These are phyloP conservation scores for Chaetomium sp. DNA, from an alignment of 2,329 filamentous ascomycete genomes.

Conservation along the genomic window DNA sequence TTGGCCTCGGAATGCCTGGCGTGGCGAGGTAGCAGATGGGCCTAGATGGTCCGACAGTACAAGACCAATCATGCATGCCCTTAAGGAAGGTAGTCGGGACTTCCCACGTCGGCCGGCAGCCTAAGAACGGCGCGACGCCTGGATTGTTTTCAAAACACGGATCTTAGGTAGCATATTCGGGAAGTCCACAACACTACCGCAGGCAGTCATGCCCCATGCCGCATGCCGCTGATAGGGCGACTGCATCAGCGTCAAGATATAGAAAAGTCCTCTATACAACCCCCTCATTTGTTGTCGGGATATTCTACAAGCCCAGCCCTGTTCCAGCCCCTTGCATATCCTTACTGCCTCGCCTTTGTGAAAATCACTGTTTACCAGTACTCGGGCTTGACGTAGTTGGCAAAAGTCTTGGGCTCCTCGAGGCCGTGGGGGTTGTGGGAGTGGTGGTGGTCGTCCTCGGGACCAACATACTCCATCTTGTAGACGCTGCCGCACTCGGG, in stretches of 20 bases:
- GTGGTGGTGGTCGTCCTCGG: slow-evolving; percentile 62
- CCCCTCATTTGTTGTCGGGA: slow-evolving; percentile 25
- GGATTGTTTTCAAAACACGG: background rate
- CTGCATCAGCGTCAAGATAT: slow-evolving; percentile 16
- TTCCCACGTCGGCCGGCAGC: background rate
- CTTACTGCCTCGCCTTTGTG: background rate
- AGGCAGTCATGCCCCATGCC: no score
- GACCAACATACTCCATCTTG: slow-evolving; percentile 96
- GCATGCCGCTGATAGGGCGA: background rate
- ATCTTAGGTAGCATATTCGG: background rate
- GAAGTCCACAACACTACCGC: background rate
- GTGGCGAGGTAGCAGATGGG: background rate
- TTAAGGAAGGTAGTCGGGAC: background rate
- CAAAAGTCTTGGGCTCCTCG: slow-evolving; percentile 93
- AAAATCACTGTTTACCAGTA: slow-evolving; percentile 68
- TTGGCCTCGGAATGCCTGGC: background rate
- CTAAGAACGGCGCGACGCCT: background rate
- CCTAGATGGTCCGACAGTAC: background rate
- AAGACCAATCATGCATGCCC: background rate
- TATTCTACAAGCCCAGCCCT: slow-evolving; percentile 33
- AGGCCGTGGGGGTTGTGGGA: slow-evolving; percentile 62
- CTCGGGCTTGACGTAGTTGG: slow-evolving; percentile 92
- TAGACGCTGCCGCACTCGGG: slow-evolving; percentile 94
- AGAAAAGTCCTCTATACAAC: slow-evolving; percentile 35
- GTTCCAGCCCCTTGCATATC: no score